Conservation (phyloP, 495 filamentous ascomycete species). For the Neurospora sp. region DNA sequence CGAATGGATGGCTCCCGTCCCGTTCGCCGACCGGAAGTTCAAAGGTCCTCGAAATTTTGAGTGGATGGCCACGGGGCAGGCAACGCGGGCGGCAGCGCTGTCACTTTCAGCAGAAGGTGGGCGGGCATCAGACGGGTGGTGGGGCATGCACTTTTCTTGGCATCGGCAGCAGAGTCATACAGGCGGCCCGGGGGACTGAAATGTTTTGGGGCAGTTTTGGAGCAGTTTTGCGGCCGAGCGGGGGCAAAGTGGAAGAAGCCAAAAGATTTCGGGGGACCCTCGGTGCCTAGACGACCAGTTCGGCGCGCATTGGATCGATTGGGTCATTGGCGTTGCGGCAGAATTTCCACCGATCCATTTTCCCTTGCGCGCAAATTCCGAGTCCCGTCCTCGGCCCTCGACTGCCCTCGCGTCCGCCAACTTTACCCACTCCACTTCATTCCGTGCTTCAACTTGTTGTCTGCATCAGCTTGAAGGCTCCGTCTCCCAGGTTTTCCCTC, state of each 20-base stretch:
- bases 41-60: background rate
- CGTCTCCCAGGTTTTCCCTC: conserved; percentile 4
- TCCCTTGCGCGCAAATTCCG: conserved; percentile 4
- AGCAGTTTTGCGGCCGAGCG: background rate
- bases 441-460: background rate
- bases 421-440: background rate
- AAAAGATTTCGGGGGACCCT: background rate
- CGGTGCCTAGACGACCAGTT: background rate
- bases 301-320: background rate
- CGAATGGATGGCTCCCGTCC: background rate
- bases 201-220: background rate
- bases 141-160: background rate
- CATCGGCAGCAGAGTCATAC: background rate
- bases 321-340: background rate
- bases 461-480: conserved; percentile 9
- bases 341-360: conserved; percentile 3
- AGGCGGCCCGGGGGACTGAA: background rate
- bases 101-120: background rate
- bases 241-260: background rate
- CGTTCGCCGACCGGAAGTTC: background rate
- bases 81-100: background rate
- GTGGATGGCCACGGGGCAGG: background rate
- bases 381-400: background rate
- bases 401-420: background rate
- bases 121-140: background rate